A percentile compares a stretch with the other conserved stretches of the same genome.
Conservation (phyloP, 768 basidiomycete genomes). For the Russula lepida region DNA sequence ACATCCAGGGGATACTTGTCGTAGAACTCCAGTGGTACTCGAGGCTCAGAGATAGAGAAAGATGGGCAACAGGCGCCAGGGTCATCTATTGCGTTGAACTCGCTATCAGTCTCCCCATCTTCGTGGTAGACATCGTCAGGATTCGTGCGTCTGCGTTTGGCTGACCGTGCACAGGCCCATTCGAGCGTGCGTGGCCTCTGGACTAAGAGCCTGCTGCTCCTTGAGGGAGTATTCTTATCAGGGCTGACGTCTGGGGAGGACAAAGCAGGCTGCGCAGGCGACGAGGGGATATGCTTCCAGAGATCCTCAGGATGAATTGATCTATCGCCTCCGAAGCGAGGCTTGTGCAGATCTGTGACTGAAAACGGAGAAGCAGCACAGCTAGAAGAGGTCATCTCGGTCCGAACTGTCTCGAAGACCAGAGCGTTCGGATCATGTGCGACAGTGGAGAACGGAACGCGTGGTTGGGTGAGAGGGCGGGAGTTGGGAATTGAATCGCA, state of each 20-base stretch:
- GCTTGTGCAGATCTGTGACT: constrained; percentile 7
- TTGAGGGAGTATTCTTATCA: not conserved
- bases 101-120: constrained; percentile 20
- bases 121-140: constrained; percentile 7
- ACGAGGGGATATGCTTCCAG: constrained; percentile 27
- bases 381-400: not conserved
- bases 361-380: constrained; percentile 2
- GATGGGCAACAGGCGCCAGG: not conserved
- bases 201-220: constrained; percentile 11
- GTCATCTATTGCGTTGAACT: not conserved
- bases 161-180: constrained; percentile 38
- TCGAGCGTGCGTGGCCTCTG: constrained; percentile 32
- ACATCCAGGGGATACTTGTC: constrained; percentile 25
- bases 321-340: constrained; percentile 4
- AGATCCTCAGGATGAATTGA: constrained; percentile 23
- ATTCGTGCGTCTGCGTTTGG: constrained; percentile 30
- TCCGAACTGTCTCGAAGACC: not conserved
- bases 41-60: constrained; percentile 1
- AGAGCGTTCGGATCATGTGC: not conserved
- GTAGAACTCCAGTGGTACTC: constrained; percentile 22
- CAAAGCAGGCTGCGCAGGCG: constrained; percentile 22
- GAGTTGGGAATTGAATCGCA: not conserved
- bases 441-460: constrained; percentile 1
- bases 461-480: not conserved
- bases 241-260: constrained; percentile 17